Evolutionary conservation across 1,284 basidiomycete genomes (phyloP).

Genomic region (Microbotryum violaceum): DNA sequence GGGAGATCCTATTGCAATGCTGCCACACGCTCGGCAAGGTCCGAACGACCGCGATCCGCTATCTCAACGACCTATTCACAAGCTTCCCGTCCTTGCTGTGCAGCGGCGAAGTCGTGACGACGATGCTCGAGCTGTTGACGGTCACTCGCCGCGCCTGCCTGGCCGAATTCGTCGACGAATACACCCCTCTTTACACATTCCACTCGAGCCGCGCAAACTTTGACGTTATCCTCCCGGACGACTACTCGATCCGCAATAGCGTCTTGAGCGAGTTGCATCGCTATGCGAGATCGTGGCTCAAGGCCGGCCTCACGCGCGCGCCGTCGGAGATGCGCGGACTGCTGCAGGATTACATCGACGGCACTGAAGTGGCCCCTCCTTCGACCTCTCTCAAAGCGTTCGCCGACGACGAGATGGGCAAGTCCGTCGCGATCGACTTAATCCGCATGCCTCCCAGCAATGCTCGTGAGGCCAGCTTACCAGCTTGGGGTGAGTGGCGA

Average conservation of each 20-base stretch:
- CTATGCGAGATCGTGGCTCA: constrained; percentile 74
- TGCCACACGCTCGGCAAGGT: constrained; percentile 77
- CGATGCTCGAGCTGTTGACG: constrained; percentile 85
- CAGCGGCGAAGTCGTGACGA: constrained; percentile 75
- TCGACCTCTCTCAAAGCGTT: background rate
- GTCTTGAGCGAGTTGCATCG: constrained; percentile 67
- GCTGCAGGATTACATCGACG: constrained; percentile 52
- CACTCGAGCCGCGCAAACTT: constrained; percentile 63
- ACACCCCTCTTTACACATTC: constrained; percentile 78
- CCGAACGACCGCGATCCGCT: constrained; percentile 71
- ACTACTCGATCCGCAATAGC: constrained; percentile 75
- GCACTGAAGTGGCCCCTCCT: background rate
- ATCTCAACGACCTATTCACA: constrained; percentile 76
- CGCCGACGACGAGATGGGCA: constrained; percentile 71
- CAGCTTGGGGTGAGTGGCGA: constrained; percentile 39
- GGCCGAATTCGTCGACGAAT: constrained; percentile 87
- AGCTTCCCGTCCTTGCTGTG: constrained; percentile 93
- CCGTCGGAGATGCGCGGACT: constrained; percentile 89
- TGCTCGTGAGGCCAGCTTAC: constrained; percentile 32
- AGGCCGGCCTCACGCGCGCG: constrained; percentile 72
- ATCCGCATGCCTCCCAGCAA: constrained; percentile 46
- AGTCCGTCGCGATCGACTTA: constrained; percentile 76
- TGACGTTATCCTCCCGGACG: constrained; percentile 74
- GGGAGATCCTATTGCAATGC: constrained; percentile 64
- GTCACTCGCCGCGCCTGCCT: constrained; percentile 80